Percentiles rank a stretch among this genome's conserved stretches.
phyloP scores from a whole-genome alignment of 2,329 filamentous ascomycete species.

The Thelonectria discophora region DNA sequence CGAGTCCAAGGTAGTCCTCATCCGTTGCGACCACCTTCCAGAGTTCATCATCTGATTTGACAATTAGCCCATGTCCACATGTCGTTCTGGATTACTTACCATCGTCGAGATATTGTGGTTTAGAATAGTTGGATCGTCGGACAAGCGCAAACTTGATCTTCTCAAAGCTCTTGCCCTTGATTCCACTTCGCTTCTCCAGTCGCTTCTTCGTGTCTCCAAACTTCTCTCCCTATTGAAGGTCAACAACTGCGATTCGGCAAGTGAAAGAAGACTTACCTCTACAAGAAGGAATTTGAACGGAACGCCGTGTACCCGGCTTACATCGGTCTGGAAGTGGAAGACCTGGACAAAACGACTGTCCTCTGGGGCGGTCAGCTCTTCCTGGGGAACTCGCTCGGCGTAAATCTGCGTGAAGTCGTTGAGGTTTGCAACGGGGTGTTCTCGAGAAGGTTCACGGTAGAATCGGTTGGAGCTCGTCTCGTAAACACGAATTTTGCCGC shows the following conservation, averaged over 20 bases:
- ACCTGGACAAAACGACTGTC: slow-evolving; percentile 74
- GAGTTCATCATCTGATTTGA: slow-evolving; percentile 63
- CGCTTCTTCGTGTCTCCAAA: slow-evolving; percentile 95
- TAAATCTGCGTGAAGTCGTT: slow-evolving; percentile 87
- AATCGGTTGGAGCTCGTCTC: slow-evolving; percentile 86
- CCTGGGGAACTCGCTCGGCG: slow-evolving; percentile 81
- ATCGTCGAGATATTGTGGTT: slow-evolving; percentile 84
- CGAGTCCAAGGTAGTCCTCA: slow-evolving; percentile 71
- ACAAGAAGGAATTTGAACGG: slow-evolving; percentile 91
- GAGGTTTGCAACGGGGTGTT: slow-evolving; percentile 79
- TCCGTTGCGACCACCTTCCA: slow-evolving; percentile 61
- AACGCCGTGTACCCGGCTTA: slow-evolving; percentile 82
- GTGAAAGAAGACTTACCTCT: slow-evolving; percentile 63
- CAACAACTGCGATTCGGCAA: background rate
- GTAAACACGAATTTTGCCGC: slow-evolving; percentile 78
- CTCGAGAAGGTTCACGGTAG: slow-evolving; percentile 76
- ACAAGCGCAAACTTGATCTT: slow-evolving; percentile 97
- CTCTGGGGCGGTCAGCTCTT: slow-evolving; percentile 66
- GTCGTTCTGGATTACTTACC: slow-evolving; percentile 59
- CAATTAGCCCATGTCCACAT: slow-evolving; percentile 31
- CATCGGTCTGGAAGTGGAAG: slow-evolving; percentile 93
- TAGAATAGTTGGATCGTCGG: slow-evolving; percentile 75
- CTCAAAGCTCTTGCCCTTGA: slow-evolving; percentile 98
- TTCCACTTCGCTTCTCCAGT: slow-evolving; percentile 88
- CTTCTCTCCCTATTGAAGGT: slow-evolving; percentile 70